Evolutionary conservation across 2,329 filamentous ascomycete genomes (phyloP).

Genomic region (Hawksworthiomyces lignivorus): DNA sequence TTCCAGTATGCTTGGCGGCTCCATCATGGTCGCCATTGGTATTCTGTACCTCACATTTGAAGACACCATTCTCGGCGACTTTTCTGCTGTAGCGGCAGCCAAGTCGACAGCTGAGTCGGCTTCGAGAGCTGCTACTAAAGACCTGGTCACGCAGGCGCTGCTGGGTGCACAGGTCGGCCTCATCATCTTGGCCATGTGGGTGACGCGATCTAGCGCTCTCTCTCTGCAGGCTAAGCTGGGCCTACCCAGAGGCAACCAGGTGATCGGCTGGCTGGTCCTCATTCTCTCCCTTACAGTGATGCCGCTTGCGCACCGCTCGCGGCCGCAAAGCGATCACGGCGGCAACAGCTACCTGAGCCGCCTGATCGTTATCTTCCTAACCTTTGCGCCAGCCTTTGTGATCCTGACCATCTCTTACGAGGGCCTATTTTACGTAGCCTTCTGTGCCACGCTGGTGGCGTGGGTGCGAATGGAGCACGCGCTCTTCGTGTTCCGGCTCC

Average conservation of each 20-base stretch:
- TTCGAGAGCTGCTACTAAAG: slow-evolving; percentile 19
- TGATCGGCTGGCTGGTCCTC: slow-evolving; percentile 75
- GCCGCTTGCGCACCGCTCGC: slow-evolving; percentile 72
- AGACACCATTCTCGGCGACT: slow-evolving; percentile 46
- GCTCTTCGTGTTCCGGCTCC: slow-evolving; percentile 45
- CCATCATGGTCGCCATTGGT: slow-evolving; percentile 69
- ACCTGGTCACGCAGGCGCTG: slow-evolving; percentile 48
- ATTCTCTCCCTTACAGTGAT: slow-evolving; percentile 60
- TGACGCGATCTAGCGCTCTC: slow-evolving; percentile 78
- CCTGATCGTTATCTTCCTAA: slow-evolving; percentile 79
- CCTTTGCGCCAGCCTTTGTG: slow-evolving; percentile 88
- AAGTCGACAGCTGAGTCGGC: slow-evolving; percentile 11
- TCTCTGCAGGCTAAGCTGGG: slow-evolving; percentile 81
- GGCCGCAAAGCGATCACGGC: too few species aligned
- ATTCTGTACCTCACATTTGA: slow-evolving; percentile 75
- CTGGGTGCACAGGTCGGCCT: slow-evolving; percentile 71
- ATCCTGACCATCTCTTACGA: slow-evolving; percentile 97
- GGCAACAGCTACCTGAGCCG: slow-evolving; percentile 87
- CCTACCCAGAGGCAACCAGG: slow-evolving; percentile 78
- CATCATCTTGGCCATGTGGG: slow-evolving; percentile 69
- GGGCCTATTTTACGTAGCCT: slow-evolving; percentile 89
- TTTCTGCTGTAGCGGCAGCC: slow-evolving; percentile 23
- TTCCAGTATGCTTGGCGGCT: slow-evolving; percentile 65
- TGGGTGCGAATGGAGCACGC: slow-evolving; percentile 92
- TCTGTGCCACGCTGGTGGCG: slow-evolving; percentile 70